Base-by-base conservation (phyloP, 495 filamentous ascomycete species). In the Staphylotrichum tortipilum region DNA sequence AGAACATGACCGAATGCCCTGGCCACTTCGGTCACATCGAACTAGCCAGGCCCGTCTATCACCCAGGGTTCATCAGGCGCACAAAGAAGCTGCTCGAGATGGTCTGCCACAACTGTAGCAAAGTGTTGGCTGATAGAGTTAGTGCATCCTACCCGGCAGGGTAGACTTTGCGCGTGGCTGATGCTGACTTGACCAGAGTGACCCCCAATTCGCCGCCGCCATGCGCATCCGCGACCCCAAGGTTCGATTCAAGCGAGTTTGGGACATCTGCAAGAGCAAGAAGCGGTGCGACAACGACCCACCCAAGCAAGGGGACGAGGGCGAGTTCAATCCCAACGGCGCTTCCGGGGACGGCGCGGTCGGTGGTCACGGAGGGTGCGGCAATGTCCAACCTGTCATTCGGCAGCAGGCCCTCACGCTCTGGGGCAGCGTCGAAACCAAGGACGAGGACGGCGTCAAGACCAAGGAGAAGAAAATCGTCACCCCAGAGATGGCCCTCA, bases 11-110 rank as follows among this genome's bases (percentile, higher is more conserved):
- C 29, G 88, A 95, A 63, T 99, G 92, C 68, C 89, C 89, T 49
- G 92, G 92, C 24, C 92, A 99, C 67, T 99, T 96, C 59, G 92
- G 92, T 30, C 94, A 97, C 66, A 96, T 96, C 53, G 94, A 99
- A 63, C 78, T 99, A 46, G 89, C 92, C 10, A 84, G 83, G 57
- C 92, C 92, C 12, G 92, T 97, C 53, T 99, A 84, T 64, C 92
- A 99, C 60, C 88, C 88, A 58, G 86, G 92, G 54, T 98, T 95
- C 69, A 82, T 99, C 68, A 89, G 84, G 55, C 95, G 96, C 70
- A 88, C 90, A 60, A 97, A 99, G 79, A 97, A 95, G 74, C 74
- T 99, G 50, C 76, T 99, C 56, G 92, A 99, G 77, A 89, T 86
- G 28, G 90, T 97, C 62, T 99, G 92, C 77, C 90, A 92, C 70